A percentile compares a stretch with the other conserved stretches of the same genome.
phyloP scores from a whole-genome alignment of 352 stramenopile genomes.

The Blastocystis sp. region DNA sequence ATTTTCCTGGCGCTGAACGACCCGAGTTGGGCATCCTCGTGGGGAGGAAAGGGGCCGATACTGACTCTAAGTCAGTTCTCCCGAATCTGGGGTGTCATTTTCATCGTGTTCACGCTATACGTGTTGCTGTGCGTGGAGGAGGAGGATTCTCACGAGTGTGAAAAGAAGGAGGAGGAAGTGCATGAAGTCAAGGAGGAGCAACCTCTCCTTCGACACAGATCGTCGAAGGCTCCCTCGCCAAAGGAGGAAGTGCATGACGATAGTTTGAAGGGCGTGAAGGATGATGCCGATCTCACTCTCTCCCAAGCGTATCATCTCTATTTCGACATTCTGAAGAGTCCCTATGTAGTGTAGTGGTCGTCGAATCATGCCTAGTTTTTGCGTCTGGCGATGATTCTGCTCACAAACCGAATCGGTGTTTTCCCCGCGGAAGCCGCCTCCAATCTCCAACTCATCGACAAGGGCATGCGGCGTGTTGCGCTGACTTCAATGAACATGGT shows the following conservation, averaged over 20 bases:
- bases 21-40: constrained; percentile 82
- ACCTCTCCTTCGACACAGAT: not conserved
- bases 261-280: not conserved
- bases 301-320: constrained; percentile 32
- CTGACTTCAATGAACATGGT: constrained; percentile 23
- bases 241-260: not conserved
- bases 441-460: constrained; percentile 35
- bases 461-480: constrained; percentile 36
- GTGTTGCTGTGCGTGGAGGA: constrained; percentile 80
- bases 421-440: constrained; percentile 62
- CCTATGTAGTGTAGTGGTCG: not conserved
- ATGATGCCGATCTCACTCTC: not conserved
- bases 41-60: constrained; percentile 79
- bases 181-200: not conserved
- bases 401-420: constrained; percentile 63
- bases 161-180: constrained; percentile 77
- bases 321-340: constrained; percentile 50
- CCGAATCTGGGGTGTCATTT: constrained; percentile 86
- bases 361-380: constrained; percentile 44
- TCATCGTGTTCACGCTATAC: constrained; percentile 85
- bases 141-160: constrained; percentile 75
- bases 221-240: not conserved
- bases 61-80: constrained; percentile 84
- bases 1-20: constrained; percentile 86
- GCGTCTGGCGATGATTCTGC: constrained; percentile 23